Base-by-base conservation (phyloP, 129 eudicot species). In the Glebionis coronaria region DNA sequence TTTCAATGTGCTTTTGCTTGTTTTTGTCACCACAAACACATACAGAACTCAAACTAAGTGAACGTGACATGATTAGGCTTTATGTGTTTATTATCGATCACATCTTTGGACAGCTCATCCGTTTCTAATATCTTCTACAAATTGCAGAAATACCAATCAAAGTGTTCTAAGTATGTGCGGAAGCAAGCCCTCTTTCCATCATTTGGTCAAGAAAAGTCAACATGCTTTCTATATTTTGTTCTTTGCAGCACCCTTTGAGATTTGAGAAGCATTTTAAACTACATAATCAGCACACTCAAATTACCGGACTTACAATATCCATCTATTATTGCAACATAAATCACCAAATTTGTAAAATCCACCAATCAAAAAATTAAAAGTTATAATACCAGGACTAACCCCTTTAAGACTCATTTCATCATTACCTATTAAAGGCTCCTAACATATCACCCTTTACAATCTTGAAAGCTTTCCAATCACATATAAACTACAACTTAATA, bases 91-190 rank as follows among this genome's bases (percentile, higher is more conserved):
- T 65, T 84, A 40, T 76, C 68, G 16, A 73, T 58, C 96, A 88
- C 85, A 71, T 88, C 88, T 69, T 88, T 71, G 13, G 87, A 38
- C 80, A 87, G 66, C 49, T 79, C 83, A 44, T 74, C 69, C 10
- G 97, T 94, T 83, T 88, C 91, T 42, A 45, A 71, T 74, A 87
- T 71, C 56, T 74, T 75, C 58, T 92, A 87, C 28, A 44, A 69
- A 73, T 91, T 91, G 80, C 96, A 87, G 55, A 83, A 56, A 87
- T 81, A 70, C 81, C 90, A 52, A 91, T 79, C 81, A 91, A 79
- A 27, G 87, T 91, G 75, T 91, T 91, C 76, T 74, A 88, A 27
- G 93, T 88, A 74, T 68, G 72, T 19, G 69, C 63, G 18, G 94
- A 76, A 71, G 80, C 93, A 79, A 88, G 35, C 57, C 84, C 92